These are phyloP conservation scores for Tephrocybe sp. DNA, from an alignment of 768 basidiomycete genomes.

Conservation along the genomic window DNA sequence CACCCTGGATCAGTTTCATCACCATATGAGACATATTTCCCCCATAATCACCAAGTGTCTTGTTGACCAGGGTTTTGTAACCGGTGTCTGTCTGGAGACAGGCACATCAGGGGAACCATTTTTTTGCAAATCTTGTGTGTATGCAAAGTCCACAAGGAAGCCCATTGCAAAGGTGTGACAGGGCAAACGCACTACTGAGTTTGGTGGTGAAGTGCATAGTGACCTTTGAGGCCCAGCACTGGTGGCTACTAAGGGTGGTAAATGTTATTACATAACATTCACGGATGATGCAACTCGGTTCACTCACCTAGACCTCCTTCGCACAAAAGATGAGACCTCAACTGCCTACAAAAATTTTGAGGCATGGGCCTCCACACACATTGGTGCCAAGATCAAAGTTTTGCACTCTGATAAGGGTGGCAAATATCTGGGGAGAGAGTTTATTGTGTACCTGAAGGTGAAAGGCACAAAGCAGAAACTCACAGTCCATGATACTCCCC, in stretches of 20 bases:
- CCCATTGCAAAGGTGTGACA: slow-evolving; percentile 28
- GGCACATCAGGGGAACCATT: slow-evolving; percentile 16
- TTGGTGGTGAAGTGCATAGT: slow-evolving; percentile 32
- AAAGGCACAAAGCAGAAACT: slow-evolving; percentile 38
- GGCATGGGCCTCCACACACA: slow-evolving; percentile 32
- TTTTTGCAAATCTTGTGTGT: slow-evolving; percentile 43
- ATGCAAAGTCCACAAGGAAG: slow-evolving; percentile 39
- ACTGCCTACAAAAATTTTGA: slow-evolving; percentile 30
- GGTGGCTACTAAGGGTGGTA: slow-evolving; percentile 22
- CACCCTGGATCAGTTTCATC: slow-evolving; percentile 29
- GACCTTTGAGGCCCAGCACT: slow-evolving; percentile 44
- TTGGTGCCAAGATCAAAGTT: slow-evolving; percentile 8
- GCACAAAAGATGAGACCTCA: slow-evolving; percentile 29
- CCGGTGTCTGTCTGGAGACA: slow-evolving; percentile 26
- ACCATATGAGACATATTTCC: slow-evolving; percentile 33
- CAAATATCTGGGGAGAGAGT: slow-evolving; percentile 37
- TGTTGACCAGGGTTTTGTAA: slow-evolving; percentile 27
- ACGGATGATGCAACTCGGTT: slow-evolving; percentile 32
- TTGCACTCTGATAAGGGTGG: slow-evolving; percentile 40
- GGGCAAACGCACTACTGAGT: slow-evolving; percentile 24
- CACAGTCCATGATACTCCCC: slow-evolving; percentile 40
- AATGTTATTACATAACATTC: slow-evolving; percentile 30
- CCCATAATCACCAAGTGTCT: slow-evolving; percentile 20
- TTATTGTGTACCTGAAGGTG: slow-evolving; percentile 28
- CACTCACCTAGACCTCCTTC: slow-evolving; percentile 28